Percentiles rank a stretch among this genome's conserved stretches.
These are phyloP conservation scores for Byssoonygena ceratinophila DNA, from an alignment of 2,329 filamentous ascomycete genomes.

Conservation along the genomic window DNA sequence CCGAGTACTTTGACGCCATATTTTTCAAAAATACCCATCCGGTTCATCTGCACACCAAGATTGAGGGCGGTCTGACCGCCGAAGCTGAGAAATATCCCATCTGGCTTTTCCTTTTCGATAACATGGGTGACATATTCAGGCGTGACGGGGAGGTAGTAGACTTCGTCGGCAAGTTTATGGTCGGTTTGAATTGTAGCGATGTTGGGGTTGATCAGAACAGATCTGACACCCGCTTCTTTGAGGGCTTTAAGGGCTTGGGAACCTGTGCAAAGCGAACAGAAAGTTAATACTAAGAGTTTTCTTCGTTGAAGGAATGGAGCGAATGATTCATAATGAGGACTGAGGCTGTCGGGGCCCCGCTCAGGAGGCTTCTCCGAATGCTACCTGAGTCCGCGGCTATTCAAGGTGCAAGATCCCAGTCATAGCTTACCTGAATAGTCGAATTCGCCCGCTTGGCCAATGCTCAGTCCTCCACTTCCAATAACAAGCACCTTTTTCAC, in stretches of 20 bases:
- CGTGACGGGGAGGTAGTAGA: conserved; percentile 96
- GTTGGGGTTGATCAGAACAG: conserved; percentile 93
- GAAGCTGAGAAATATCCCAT: conserved; percentile 95
- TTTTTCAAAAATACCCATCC: conserved; percentile 86
- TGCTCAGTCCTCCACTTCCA: conserved; percentile 86
- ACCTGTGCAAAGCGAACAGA: conserved; percentile 42
- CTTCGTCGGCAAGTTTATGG: conserved; percentile 88
- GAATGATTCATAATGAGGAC: not conserved
- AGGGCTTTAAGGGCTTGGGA: conserved; percentile 94
- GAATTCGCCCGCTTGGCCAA: conserved; percentile 96
- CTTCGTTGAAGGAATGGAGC: not conserved
- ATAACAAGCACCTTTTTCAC: conserved; percentile 97
- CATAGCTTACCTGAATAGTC: conserved; percentile 79
- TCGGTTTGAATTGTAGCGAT: conserved; percentile 98
- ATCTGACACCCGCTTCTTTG: conserved; percentile 85
- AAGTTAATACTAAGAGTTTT: too few species aligned
- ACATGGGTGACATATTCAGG: conserved; percentile 96
- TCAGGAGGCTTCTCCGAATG: not conserved
- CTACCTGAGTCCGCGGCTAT: conserved; percentile 5
- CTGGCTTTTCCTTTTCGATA: conserved; percentile 88
- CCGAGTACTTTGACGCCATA: conserved; percentile 93
- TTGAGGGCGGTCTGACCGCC: conserved; percentile 96
- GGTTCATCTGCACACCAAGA: conserved; percentile 93
- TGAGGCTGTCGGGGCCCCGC: not conserved
- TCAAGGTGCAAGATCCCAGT: conserved; percentile 10